Evolutionary conservation across 73 alveolate genomes (phyloP), one percentile per base, ranked within the genome.

Genomic region (Tetrahymena malaccensis): DNA sequence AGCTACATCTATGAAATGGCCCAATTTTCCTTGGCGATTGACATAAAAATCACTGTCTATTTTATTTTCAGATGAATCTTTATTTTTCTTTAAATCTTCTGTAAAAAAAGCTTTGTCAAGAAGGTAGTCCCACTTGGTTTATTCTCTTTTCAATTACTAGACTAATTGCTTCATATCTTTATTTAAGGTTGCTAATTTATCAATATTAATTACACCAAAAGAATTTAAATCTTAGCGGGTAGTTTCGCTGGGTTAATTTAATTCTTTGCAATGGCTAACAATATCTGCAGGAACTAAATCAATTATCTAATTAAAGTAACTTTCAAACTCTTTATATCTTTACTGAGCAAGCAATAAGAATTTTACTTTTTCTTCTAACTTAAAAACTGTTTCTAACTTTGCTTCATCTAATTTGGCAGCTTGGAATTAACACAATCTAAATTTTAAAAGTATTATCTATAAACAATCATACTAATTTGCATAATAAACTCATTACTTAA

Each of bases 361-460:
- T 34, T 85, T 84, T 15, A 94, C 93, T 93, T 94, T 85, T 22
- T 94, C 96, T 85, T 94, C 96, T 6, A 94, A 44, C 85, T 94
- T 94, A 84, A 85, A 94, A 19, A 43, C 85, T 15, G 93, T 94
- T 25, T 94, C 94, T 34, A 94, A 70, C 43, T 94, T 94, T 37
- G 43, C 8, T 85, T 94, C 96, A 85, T 94, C 96, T 19, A 94
- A 43, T 40, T 85, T 27, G 27, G 93, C 95, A 84, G 96, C 96
- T 22, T 94, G 38, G 56, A 85, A 43, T 44, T 94, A 94, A 35
- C 94, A 94, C 43, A 70, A 70, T 33, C 89, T 70, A 31, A 27
- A 27, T 56, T 9, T 27, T 25, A 70, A 27, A 40, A 40, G 3
- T 7, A 7, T 40, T 40, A 0, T 8, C 1, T 4, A 40, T 40